A percentile compares a stretch with the other conserved stretches of the same genome.
Conservation (phyloP, 129 eudicot genomes). For the Pseudognaphalium luteoalbum region DNA sequence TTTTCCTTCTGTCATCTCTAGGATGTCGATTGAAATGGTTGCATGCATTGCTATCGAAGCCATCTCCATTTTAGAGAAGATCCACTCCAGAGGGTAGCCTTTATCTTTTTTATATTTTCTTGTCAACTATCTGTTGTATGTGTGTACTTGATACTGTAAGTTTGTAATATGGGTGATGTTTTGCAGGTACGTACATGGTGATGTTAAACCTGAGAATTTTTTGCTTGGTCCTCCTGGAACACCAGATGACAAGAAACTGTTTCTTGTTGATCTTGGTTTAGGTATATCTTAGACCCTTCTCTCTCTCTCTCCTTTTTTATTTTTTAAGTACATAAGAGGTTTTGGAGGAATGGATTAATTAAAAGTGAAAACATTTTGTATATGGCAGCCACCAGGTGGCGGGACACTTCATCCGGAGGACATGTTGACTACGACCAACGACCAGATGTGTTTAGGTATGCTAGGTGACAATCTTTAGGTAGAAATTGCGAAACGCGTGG, state of each 20-base stretch:
- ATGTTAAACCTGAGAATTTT: conserved; percentile 90
- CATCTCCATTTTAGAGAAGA: conserved; percentile 82
- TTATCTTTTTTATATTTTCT: neutral
- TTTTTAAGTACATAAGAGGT: neutral
- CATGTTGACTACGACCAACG: conserved; percentile 94
- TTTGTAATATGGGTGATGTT: conserved; percentile 1
- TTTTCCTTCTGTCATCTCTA: conserved; percentile 30
- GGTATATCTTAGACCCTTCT: conserved; percentile 38
- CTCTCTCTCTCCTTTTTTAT: neutral
- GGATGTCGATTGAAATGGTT: conserved; percentile 96
- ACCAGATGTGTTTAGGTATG: conserved; percentile 84
- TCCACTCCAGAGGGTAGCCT: conserved; percentile 83
- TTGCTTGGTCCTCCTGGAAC: conserved; percentile 91
- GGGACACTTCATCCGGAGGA: conserved; percentile 56
- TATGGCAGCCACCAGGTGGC: conserved; percentile 71
- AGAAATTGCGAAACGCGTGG: neutral
- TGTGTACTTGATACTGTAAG: neutral
- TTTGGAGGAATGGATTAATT: neutral
- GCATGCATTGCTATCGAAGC: conserved; percentile 94
- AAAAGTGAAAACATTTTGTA: conserved; percentile 15
- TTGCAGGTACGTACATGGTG: conserved; percentile 89
- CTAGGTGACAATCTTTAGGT: neutral
- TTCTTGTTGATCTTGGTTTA: conserved; percentile 91
- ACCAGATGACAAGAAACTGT: conserved; percentile 70
- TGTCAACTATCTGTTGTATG: neutral